Evolutionary conservation across 2,329 filamentous ascomycete species (phyloP).

Genomic region (Fusarium nematophilum): DNA sequence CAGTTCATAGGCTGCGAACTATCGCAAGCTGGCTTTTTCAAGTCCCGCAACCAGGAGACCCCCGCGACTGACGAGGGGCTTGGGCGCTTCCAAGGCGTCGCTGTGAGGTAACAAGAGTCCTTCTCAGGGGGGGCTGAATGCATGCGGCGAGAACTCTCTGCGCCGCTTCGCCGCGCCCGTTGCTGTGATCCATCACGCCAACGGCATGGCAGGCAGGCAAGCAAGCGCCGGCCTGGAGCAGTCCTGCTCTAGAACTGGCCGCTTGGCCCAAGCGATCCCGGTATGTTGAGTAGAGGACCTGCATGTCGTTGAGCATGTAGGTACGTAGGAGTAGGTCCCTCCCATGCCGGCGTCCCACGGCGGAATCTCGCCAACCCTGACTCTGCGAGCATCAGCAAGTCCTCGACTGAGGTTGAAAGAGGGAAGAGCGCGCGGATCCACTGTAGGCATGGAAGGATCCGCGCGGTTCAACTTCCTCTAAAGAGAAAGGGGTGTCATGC

Average conservation of each 20-base stretch:
- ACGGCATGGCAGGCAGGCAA: slow-evolving; percentile 9
- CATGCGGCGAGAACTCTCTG: slow-evolving; percentile 34
- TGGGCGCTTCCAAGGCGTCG: slow-evolving; percentile 4
- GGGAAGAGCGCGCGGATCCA: slow-evolving; percentile 7
- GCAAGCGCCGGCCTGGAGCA: slow-evolving; percentile 19
- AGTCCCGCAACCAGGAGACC: slow-evolving; percentile 4
- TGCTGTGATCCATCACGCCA: slow-evolving; percentile 13
- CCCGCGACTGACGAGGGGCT: slow-evolving; percentile 13
- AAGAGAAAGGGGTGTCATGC: slow-evolving; percentile 16
- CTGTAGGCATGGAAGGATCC: slow-evolving; percentile 8
- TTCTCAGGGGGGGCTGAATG: slow-evolving; percentile 11
- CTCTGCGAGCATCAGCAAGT: slow-evolving; percentile 12
- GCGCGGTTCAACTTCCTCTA: slow-evolving; percentile 22
- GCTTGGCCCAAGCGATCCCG: slow-evolving; percentile 3
- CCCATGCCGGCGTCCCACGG: slow-evolving; percentile 4
- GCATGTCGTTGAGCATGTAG: slow-evolving; percentile 1
- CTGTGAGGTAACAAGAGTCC: slow-evolving; percentile 3
- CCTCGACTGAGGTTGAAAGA: background rate
- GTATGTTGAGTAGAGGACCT: slow-evolving; percentile 1
- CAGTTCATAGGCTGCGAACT: background rate
- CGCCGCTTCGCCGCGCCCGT: slow-evolving; percentile 9
- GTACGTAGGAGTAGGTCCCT: background rate
- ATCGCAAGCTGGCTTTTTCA: slow-evolving; percentile 6
- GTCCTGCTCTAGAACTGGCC: background rate
- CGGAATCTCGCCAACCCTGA: slow-evolving; percentile 11